Evolutionary conservation across 371 early-diverging fungal species (phyloP), one percentile per base, ranked within the genome.

Genomic region (Mucor piriformis): DNA sequence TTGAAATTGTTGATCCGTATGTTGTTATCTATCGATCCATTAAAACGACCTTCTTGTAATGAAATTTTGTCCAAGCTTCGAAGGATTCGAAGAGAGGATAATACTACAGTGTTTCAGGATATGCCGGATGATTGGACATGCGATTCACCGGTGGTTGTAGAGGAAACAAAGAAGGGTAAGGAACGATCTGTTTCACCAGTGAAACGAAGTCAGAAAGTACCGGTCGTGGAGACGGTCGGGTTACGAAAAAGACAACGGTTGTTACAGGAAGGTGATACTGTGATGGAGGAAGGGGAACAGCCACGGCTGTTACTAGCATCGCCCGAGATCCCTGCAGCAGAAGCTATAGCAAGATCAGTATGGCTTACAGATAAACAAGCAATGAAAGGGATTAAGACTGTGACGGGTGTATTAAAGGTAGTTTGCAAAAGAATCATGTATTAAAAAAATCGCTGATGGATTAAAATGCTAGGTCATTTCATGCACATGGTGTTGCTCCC

Each of bases 41-140:
- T 69, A 2, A 83, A 83, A 54, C 81, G 90, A 6, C 90, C 90
- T 2, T 85, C 86, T 8, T 83, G 89, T 44, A 70, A 76, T 35
- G 88, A 88, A 23, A 82, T 90, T 10, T 53, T 89, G 27, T 52
- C 66, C 2, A 72, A 72, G 40, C 27, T 77, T 2, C 32, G 61
- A 13, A 55, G 60, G 2, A 49, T 78, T 18, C 35, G 47, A 33
- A 21, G 34, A 10, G 46, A 49, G 2, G 47, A 38, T 15, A 44
- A 8, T 10, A 47, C 44, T 42, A 11, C 38, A 18, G 10, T 43
- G 7, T 57, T 49, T 40, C 40, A 50, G 49, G 57, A 49, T 40
- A 57, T 57, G 25, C 64, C 24, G 15, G 46, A 21, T 37, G 44
- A 50, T 47, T 57, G 43, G 57, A 63, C 44, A 16, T 3, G 24